Evolutionary conservation across 2,329 filamentous ascomycete species (phyloP).

Genomic region (Cladosporium cucumerinum): DNA sequence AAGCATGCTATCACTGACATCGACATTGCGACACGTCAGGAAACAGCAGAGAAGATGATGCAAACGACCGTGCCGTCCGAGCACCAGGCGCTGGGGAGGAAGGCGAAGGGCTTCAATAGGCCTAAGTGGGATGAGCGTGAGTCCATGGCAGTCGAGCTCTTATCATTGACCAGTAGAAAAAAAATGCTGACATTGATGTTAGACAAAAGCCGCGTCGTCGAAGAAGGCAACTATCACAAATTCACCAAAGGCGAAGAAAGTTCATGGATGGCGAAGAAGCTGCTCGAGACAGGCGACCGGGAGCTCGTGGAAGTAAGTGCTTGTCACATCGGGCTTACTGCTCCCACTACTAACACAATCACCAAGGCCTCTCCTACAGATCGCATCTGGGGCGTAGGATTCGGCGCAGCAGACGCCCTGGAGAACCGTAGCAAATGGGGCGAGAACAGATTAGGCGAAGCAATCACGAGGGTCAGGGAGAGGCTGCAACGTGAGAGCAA

Average conservation of each 20-base stretch:
- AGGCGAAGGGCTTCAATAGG: slow-evolving; percentile 53
- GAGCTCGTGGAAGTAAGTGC: slow-evolving; percentile 60
- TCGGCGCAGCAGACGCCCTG: slow-evolving; percentile 50
- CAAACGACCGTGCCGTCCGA: slow-evolving; percentile 44
- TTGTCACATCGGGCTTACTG: background rate
- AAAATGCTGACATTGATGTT: too few relatives aligned
- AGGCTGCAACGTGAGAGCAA: slow-evolving; percentile 46
- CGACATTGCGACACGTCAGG: slow-evolving; percentile 23
- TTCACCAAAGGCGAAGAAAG: slow-evolving; percentile 50
- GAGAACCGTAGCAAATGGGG: slow-evolving; percentile 55
- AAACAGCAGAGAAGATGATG: slow-evolving; percentile 50
- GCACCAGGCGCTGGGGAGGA: slow-evolving; percentile 55
- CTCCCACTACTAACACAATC: background rate
- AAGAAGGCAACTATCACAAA: slow-evolving; percentile 57
- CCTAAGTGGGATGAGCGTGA: slow-evolving; percentile 48
- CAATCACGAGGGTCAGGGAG: slow-evolving; percentile 57
- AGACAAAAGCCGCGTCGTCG: slow-evolving; percentile 55
- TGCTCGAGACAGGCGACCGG: slow-evolving; percentile 58
- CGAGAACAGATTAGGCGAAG: slow-evolving; percentile 61
- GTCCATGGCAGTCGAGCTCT: too few relatives aligned
- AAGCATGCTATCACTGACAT: background rate
- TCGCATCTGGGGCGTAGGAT: slow-evolving; percentile 65
- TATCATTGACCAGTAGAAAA: too few relatives aligned
- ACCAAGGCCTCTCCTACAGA: slow-evolving; percentile 50
- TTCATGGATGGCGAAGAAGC: slow-evolving; percentile 43